Conservation (phyloP, 768 basidiomycete species). For the Rhodotorula paludigena region DNA sequence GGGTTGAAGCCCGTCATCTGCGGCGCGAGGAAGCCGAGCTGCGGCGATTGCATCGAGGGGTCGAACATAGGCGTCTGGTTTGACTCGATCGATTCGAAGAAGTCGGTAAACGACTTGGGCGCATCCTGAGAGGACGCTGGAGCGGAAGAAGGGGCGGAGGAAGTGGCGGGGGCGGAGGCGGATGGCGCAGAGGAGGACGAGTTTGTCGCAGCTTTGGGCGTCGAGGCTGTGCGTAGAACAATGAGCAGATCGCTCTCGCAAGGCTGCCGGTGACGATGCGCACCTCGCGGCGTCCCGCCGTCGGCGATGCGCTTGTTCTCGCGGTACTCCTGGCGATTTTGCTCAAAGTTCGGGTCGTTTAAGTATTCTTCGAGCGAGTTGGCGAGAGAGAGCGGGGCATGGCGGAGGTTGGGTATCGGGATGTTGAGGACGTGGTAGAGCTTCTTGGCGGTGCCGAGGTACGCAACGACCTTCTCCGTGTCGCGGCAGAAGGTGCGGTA, state of each 20-base stretch:
- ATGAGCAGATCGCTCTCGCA: not conserved
- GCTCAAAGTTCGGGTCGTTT: slow-evolving; percentile 92
- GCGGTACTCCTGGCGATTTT: slow-evolving; percentile 87
- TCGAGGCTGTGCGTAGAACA: not conserved
- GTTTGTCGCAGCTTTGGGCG: slow-evolving; percentile 17
- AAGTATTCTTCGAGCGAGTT: slow-evolving; percentile 91
- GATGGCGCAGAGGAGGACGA: slow-evolving; percentile 37
- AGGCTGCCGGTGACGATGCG: not conserved
- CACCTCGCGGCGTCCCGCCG: slow-evolving; percentile 29
- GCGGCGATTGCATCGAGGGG: not conserved
- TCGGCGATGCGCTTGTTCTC: slow-evolving; percentile 68
- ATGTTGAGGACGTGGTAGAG: slow-evolving; percentile 89
- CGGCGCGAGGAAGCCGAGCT: slow-evolving; percentile 51
- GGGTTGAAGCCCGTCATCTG: slow-evolving; percentile 59
- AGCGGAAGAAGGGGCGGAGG: slow-evolving; percentile 27
- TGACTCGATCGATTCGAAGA: slow-evolving; percentile 82
- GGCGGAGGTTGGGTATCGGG: slow-evolving; percentile 86
- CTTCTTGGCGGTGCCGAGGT: slow-evolving; percentile 83
- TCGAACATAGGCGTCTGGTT: slow-evolving; percentile 65
- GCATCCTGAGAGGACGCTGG: slow-evolving; percentile 37
- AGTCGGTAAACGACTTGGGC: slow-evolving; percentile 64
- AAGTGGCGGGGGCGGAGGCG: slow-evolving; percentile 38
- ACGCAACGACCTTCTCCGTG: slow-evolving; percentile 84
- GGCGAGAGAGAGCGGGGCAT: slow-evolving; percentile 92
- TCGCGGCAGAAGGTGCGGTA: slow-evolving; percentile 94